A percentile compares a stretch with the other conserved stretches of the same genome.
These are phyloP conservation scores for Entomortierella beljakovae DNA, from an alignment of 192 early-diverging fungal genomes.

Conservation along the genomic window DNA sequence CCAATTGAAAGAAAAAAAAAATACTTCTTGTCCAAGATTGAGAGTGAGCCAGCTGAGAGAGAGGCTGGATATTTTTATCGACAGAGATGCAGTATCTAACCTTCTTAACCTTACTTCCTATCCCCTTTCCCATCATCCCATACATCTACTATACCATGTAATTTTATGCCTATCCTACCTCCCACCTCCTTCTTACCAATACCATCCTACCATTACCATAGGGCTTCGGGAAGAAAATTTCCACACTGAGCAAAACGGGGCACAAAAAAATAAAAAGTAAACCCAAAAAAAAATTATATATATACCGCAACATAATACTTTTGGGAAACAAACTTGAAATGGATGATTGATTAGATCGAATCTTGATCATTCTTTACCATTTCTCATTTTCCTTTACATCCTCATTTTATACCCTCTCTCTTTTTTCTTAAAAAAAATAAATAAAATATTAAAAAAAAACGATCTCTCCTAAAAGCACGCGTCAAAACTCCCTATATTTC, in stretches of 20 bases:
- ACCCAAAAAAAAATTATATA: slow-evolving; percentile 10
- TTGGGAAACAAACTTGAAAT: background rate
- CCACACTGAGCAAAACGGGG: slow-evolving; percentile 11
- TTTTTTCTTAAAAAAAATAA: background rate
- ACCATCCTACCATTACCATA: slow-evolving; percentile 13
- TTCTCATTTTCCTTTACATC: background rate
- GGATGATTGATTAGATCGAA: slow-evolving; percentile 15
- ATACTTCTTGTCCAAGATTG: too few relatives aligned
- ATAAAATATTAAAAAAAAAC: background rate
- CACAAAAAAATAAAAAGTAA: slow-evolving; percentile 5
- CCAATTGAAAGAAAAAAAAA: too few relatives aligned
- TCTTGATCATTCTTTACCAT: slow-evolving; percentile 5
- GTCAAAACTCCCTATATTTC: background rate
- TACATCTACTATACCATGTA: background rate
- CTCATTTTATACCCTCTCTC: background rate
- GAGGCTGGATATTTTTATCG: too few relatives aligned
- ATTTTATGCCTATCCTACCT: background rate
- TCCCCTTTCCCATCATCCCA: background rate
- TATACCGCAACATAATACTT: background rate
- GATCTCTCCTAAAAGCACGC: background rate
- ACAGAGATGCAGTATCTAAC: background rate
- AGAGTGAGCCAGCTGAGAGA: too few relatives aligned
- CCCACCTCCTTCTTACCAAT: background rate
- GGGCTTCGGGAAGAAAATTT: slow-evolving; percentile 32
- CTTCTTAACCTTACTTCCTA: background rate